Evolutionary conservation across 2,329 filamentous ascomycete genomes (phyloP), one percentile per base, ranked within the genome.

Genomic region (Akanthomyces dipterigenus): DNA sequence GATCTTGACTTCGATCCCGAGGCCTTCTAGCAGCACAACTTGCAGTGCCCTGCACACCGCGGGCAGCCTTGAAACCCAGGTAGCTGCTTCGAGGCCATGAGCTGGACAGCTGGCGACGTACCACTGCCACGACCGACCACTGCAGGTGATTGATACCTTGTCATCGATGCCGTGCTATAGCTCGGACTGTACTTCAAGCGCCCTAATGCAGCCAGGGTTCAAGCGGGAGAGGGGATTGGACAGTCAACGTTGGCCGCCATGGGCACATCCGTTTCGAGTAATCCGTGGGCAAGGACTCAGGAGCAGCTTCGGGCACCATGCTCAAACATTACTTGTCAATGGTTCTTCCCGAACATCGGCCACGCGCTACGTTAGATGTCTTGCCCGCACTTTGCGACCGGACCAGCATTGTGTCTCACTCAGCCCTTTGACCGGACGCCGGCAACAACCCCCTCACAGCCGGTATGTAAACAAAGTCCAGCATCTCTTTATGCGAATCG

Each of bases 261-360:
- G 22, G 20, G 36, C 36, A 42, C 48, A 38, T 54, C 57, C 57
- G n/a, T 60, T 60, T 60, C 28, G n/a, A 60, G 57, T 60, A 60
- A 60, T 31, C 57, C 49, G 56, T 40, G 16, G 48, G 56, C 3
- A 24, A 36, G 9, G 26, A 38, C n/a, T n/a, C n/a, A n/a, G 57
- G 49, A 36, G 31, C 26, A 45, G 18, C n/a, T 14, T 53, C 20
- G 45, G 26, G n/a, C n/a, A 42, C 22, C 55, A 51, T 22, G 48
- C 57, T 60, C 48, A 7, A 40, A 18, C 26, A 45, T 46, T 46
- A 31, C 28, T 38, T n/a, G 28, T 2, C 18, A 54, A 54, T 54
- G 16, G 48, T 26, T 36, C 36, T 51, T 24, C 34, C 16, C 20
- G 5, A 40, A 40, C 50, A 38, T 54, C 14, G 31, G 8, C 50